Conservation (phyloP, 805 yeast genomes). For the Metschnikowia peoriensis region DNA sequence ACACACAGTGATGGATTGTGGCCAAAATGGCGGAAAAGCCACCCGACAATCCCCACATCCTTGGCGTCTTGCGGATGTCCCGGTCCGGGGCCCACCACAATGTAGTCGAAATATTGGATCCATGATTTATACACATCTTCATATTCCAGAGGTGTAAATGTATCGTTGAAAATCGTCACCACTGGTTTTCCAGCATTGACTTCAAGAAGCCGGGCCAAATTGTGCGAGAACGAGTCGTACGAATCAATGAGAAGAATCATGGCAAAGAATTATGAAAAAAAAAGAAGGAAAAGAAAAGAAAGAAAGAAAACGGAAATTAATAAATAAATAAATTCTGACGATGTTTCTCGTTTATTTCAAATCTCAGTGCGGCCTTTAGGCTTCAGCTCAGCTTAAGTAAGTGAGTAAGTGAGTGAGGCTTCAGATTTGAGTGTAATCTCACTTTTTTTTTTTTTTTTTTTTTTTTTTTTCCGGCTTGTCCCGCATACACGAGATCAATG, state of each 20-base stretch:
- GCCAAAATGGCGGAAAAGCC: constrained; percentile 36
- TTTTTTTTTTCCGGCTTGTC: not conserved
- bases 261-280: not conserved
- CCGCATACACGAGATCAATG: constrained; percentile 1
- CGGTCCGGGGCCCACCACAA: constrained; percentile 96
- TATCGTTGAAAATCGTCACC: constrained; percentile 62
- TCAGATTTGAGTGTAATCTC: too few relatives aligned
- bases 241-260: constrained; percentile 80
- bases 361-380: too few relatives aligned
- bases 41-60: constrained; percentile 78
- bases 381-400: too few relatives aligned
- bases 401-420: too few relatives aligned
- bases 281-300: not conserved
- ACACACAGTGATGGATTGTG: constrained; percentile 16
- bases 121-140: constrained; percentile 37
- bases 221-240: constrained; percentile 92
- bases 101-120: constrained; percentile 60
- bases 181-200: constrained; percentile 50
- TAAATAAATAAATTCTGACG: too few relatives aligned
- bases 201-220: constrained; percentile 63
- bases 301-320: too few relatives aligned
- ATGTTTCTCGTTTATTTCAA: too few relatives aligned
- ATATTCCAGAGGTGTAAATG: constrained; percentile 34
- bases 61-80: constrained; percentile 68
- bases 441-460: not conserved